Evolutionary conservation across 1,284 basidiomycete species (phyloP).

Genomic region (Athelia psychrophila): DNA sequence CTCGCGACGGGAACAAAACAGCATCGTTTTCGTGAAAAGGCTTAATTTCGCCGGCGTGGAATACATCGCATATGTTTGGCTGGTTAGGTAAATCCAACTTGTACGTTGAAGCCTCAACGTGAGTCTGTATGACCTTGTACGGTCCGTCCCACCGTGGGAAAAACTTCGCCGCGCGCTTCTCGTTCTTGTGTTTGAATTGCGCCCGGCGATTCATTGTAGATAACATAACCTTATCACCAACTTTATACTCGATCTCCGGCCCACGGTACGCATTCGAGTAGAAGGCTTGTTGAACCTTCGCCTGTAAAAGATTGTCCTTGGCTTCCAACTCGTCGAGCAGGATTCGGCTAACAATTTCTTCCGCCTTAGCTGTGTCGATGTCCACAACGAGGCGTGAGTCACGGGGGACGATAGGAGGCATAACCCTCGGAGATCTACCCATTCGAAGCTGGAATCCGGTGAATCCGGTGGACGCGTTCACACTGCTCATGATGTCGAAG

Average conservation of each 20-base stretch:
- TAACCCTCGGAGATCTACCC: conserved; percentile 12
- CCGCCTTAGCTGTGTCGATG: conserved; percentile 4
- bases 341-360: too few species aligned
- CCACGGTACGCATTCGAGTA: not conserved
- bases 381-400: not conserved
- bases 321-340: not conserved
- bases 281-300: not conserved
- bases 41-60: not conserved
- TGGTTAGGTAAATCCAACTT: not conserved
- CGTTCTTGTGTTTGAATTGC: not conserved
- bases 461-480: conserved; percentile 19
- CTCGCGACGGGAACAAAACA: not conserved
- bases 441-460: conserved; percentile 25
- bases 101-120: not conserved
- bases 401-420: conserved; percentile 5
- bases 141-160: not conserved
- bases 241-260: not conserved
- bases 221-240: not conserved
- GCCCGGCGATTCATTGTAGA: not conserved
- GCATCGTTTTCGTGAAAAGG: not conserved
- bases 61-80: not conserved
- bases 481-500: conserved; percentile 31
- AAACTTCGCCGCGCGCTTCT: not conserved
- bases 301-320: not conserved
- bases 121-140: not conserved